Base-by-base conservation (phyloP, 2,329 filamentous ascomycete genomes). In the Aspergillus sp. region DNA sequence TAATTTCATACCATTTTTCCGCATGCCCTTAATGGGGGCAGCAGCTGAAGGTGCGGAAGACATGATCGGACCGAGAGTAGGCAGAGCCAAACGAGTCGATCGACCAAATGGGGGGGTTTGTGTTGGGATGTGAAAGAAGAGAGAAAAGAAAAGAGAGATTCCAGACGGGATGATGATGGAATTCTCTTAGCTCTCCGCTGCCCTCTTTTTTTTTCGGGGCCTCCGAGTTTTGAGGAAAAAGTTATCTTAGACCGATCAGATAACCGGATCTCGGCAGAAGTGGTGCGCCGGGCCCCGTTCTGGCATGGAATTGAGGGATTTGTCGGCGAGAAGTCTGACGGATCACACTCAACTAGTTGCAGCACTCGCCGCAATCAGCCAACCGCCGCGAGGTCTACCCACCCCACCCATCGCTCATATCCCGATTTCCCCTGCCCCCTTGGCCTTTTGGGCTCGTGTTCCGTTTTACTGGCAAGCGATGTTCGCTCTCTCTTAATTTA, bases 1-100 rank as follows among this genome's bases (percentile, higher is more conserved):
- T 19, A 54, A 55, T 53, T 60, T 69, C 79, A 64, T 81, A 94
- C 91, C 91, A 81, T 96, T 96, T 77, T 89, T 90, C 70, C 91
- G 90, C 84, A 95, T 89, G 64, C 88, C 91, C 76, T 73, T 67
- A n/a, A 73, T 74, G 68, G 70, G 61, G 5, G 76, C 65, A 60
- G 77, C 70, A 23, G 60, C 58, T 44, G 73, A 70, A 25, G 72
- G 70, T 52, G 75, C 70, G 58, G 75, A 73, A 8, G 76, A 82
- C 82, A 87, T 86, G 53, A 42, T 77, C 58, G 30, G 32, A 36
- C 39, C 25, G 42, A 10, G n/a, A 6, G 27, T n/a, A 15, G 23
- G n/a, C 21, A 44, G 41, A 55, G 57, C 11, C 17, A 17, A 25
- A 39, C 36, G n/a, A 11, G 21, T 27, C 39, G 57, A 27, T 54